Evolutionary conservation across 225 moss, liverwort and hornwort species (phyloP).

Genomic region (Pleurozium schreberi): DNA sequence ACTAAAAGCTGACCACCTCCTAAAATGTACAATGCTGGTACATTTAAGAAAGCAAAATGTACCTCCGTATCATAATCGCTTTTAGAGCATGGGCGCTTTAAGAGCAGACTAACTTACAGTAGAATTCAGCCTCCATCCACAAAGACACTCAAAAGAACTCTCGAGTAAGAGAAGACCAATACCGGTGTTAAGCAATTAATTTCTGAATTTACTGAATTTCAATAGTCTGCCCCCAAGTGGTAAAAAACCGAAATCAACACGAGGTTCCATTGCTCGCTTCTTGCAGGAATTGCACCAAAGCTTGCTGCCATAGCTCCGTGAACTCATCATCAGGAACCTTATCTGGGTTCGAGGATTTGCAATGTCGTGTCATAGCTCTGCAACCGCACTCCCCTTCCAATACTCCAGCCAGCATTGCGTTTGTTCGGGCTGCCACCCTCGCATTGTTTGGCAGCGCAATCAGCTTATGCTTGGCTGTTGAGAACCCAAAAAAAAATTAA

Average conservation of each 20-base stretch:
- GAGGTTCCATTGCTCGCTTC: constrained; percentile 11
- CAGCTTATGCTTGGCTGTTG: constrained; percentile 52
- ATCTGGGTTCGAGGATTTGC: neutral
- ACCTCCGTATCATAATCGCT: no score
- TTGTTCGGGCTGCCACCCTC: constrained; percentile 47
- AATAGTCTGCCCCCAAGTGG: neutral
- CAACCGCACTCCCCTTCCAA: constrained; percentile 49
- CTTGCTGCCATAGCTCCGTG: constrained; percentile 25
- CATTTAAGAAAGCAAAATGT: no score
- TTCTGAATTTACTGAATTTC: neutral
- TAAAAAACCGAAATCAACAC: neutral
- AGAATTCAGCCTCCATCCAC: neutral
- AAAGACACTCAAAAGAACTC: neutral
- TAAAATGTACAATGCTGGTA: no score
- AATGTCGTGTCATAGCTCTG: constrained; percentile 12
- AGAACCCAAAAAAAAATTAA: neutral
- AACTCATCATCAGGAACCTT: constrained; percentile 17
- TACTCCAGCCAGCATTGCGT: constrained; percentile 42
- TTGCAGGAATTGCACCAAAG: constrained; percentile 19
- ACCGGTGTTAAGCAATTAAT: neutral
- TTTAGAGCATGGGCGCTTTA: no score
- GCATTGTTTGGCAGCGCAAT: constrained; percentile 41
- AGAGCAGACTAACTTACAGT: no score
- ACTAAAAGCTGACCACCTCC: no score
- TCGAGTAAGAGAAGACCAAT: neutral